Percentiles rank a stretch among this genome's conserved stretches.
phyloP scores from a whole-genome alignment of 805 yeast genomes.

The Kluyveromyces dobzhanskii region DNA sequence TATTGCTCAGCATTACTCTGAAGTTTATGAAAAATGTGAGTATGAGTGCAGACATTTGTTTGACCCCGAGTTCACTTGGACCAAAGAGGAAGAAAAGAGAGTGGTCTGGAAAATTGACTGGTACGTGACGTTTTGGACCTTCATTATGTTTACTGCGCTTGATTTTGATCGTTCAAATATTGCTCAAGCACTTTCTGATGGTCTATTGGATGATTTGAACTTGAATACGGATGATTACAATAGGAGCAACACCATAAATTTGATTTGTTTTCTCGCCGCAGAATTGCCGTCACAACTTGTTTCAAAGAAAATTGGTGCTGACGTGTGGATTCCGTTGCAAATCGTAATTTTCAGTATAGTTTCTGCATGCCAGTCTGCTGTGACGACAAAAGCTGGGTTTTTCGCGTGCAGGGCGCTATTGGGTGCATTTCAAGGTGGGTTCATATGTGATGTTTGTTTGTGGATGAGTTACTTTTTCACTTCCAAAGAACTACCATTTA shows the following conservation, averaged over 20 bases:
- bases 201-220: slow-evolving; percentile 41
- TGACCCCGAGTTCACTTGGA: slow-evolving; percentile 52
- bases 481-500: slow-evolving; percentile 45
- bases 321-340: slow-evolving; percentile 53
- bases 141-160: slow-evolving; percentile 47
- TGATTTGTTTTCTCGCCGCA: slow-evolving; percentile 41
- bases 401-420: slow-evolving; percentile 40
- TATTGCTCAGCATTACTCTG: too few relatives aligned
- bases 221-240: slow-evolving; percentile 51
- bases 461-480: slow-evolving; percentile 67
- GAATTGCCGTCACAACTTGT: slow-evolving; percentile 60
- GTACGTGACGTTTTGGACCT: slow-evolving; percentile 47
- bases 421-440: slow-evolving; percentile 57
- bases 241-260: slow-evolving; percentile 45
- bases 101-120: slow-evolving; percentile 43
- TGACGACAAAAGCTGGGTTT: slow-evolving; percentile 36
- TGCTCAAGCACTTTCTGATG: slow-evolving; percentile 49
- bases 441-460: slow-evolving; percentile 52
- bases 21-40: too few relatives aligned
- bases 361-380: slow-evolving; percentile 43
- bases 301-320: slow-evolving; percentile 54
- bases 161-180: slow-evolving; percentile 52
- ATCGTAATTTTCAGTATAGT: slow-evolving; percentile 45
- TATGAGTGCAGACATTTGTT: slow-evolving; percentile 48
- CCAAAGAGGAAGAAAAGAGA: slow-evolving; percentile 39